Evolutionary conservation across 2,329 filamentous ascomycete species (phyloP).

Genomic region (Aureobasidium uvarum): DNA sequence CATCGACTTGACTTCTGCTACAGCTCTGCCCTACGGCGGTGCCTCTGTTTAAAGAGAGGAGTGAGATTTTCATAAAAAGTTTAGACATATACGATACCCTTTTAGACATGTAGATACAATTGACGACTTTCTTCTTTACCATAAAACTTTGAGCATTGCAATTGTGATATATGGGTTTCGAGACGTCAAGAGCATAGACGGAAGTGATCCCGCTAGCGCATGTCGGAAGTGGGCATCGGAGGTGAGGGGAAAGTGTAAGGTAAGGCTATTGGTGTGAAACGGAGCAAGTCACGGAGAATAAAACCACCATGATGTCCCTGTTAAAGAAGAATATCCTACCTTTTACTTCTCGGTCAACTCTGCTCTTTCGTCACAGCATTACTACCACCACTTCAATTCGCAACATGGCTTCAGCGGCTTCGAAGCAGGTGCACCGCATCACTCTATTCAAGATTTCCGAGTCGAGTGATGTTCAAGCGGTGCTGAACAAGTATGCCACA

Average conservation of each 20-base stretch:
- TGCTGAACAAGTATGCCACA: conserved; percentile 48
- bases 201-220: background rate
- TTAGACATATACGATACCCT: conserved; percentile 19
- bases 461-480: conserved; percentile 44
- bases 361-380: background rate
- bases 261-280: background rate
- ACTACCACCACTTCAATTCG: background rate
- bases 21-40: conserved; percentile 42
- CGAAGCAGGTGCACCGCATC: conserved; percentile 45
- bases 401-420: conserved; percentile 17
- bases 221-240: background rate
- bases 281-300: background rate
- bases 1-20: conserved; percentile 45
- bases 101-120: conserved; percentile 9
- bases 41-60: conserved; percentile 18
- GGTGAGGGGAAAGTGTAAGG: conserved; percentile 20
- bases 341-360: background rate
- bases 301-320: conserved; percentile 9
- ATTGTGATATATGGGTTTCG: background rate
- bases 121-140: conserved; percentile 5
- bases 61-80: conserved; percentile 6
- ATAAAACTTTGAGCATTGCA: background rate
- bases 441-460: conserved; percentile 56
- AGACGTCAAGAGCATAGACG: background rate
- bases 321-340: background rate